Evolutionary conservation across 2,329 filamentous ascomycete species (phyloP), one percentile per base, ranked within the genome.

Genomic region (Phaeosphaeria sp.): DNA sequence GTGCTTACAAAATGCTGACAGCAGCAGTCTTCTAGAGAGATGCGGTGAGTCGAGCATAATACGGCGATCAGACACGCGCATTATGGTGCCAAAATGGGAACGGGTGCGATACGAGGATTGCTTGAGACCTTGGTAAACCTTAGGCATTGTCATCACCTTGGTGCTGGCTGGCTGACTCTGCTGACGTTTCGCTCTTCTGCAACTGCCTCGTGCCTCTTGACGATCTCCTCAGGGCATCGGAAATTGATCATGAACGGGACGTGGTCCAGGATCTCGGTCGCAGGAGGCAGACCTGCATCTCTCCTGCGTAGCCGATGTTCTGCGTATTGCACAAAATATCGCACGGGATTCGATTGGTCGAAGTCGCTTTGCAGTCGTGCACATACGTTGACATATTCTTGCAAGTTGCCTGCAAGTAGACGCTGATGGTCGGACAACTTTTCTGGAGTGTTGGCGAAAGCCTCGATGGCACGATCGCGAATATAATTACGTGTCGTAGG

Each of bases 161-260:
- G n/a, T n/a, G 25, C n/a, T 22, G 27, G 30, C 30, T 36, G 30
- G 11, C 30, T 36, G 30, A n/a, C 44, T 42, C 33, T 39, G 11
- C 27, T 42, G 9, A 40, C 18, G 15, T 42, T 42, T 21, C 24
- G 18, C 21, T 48, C 43, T 6, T 48, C 51, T 20, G 45, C 54
- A 18, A 53, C 50, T 49, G 33, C 43, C 48, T 54, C 44, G 61
- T 45, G 47, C 49, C 61, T 61, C 54, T 61, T 51, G 53, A 69
- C 59, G 36, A 68, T 47, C 50, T 71, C 69, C 20, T 69, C 66
- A 0, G 71, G 68, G 51, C 69, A 71, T 5, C 64, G 60, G 51
- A 74, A 74, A 21, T 74, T 69, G n/a, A 74, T 52, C 20, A 66
- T 61, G 25, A 74, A 73, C 1, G 66, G 65, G 9, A 73, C 66